These are phyloP conservation scores for Botryosphaeria agaves DNA, from an alignment of 2,329 filamentous ascomycete genomes.

Conservation along the genomic window DNA sequence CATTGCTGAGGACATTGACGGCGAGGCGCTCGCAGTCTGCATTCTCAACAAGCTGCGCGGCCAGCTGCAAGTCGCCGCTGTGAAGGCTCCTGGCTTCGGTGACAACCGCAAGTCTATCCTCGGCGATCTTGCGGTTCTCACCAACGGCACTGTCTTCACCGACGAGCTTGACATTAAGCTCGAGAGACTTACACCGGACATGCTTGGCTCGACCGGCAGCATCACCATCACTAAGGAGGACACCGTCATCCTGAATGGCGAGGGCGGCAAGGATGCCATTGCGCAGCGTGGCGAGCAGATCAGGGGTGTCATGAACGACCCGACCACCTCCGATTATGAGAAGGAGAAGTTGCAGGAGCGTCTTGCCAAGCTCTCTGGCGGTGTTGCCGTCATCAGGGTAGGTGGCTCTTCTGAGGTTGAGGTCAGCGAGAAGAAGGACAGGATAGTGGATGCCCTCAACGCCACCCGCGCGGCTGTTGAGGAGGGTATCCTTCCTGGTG, in stretches of 20 bases:
- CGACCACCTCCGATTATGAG: conserved; percentile 94
- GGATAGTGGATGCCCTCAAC: conserved; percentile 95
- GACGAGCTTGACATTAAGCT: conserved; percentile 99
- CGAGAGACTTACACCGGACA: conserved; percentile 89
- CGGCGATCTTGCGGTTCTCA: conserved; percentile 86
- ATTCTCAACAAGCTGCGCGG: conserved; percentile 99
- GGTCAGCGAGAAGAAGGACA: conserved; percentile 99
- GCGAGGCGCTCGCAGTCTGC: conserved; percentile 94
- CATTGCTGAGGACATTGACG: conserved; percentile 97
- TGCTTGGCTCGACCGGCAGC: conserved; percentile 91
- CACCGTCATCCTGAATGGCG: conserved; percentile 94
- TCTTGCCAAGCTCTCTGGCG: conserved; percentile 95
- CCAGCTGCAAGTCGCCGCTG: conserved; percentile 93
- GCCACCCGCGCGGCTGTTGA: conserved; percentile 96
- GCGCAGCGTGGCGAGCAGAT: conserved; percentile 97
- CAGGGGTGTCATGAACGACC: conserved; percentile 87
- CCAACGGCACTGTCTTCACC: conserved; percentile 93
- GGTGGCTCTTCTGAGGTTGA: conserved; percentile 95
- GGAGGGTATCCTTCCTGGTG: conserved; percentile 96
- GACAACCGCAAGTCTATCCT: conserved; percentile 99
- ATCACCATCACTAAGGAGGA: conserved; percentile 99
- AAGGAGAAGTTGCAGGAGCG: conserved; percentile 99
- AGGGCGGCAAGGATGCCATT: conserved; percentile 86
- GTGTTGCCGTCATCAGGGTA: conserved; percentile 98
- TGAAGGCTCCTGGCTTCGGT: conserved; percentile 98